Evolutionary conservation across 345 rosid genomes (phyloP).

Genomic region (Linum usitatissimum): DNA sequence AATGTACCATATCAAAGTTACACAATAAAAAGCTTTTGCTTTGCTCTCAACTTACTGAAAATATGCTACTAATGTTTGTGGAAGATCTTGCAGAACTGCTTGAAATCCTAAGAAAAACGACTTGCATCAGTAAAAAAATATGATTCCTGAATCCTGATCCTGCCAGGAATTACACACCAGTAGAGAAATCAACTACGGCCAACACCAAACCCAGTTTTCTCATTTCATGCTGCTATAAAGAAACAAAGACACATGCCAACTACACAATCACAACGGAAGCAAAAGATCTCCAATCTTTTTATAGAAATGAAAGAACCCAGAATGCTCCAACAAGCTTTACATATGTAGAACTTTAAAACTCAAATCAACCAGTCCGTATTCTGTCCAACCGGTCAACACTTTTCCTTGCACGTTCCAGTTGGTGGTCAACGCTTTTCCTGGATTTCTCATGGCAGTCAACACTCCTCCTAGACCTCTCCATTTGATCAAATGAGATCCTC

Average conservation of each 20-base stretch:
- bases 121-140: neutral
- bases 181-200: neutral
- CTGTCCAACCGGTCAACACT: conserved; percentile 10
- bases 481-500: conserved; percentile 20
- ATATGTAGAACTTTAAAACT: neutral
- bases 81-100: neutral
- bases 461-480: conserved; percentile 26
- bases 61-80: too few relatives aligned
- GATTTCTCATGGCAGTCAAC: conserved; percentile 27
- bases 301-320: neutral
- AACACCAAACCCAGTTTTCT: neutral
- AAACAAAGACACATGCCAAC: neutral
- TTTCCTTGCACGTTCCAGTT: conserved; percentile 3
- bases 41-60: neutral
- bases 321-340: neutral
- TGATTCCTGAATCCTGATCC: too few relatives aligned
- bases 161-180: too few relatives aligned
- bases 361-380: conserved; percentile 5
- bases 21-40: neutral
- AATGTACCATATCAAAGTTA: neutral
- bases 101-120: neutral
- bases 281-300: neutral
- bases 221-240: neutral
- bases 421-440: conserved; percentile 23
- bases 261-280: neutral